phyloP scores from a whole-genome alignment of 2,329 filamentous ascomycete species.

The Whalleya microplaca region DNA sequence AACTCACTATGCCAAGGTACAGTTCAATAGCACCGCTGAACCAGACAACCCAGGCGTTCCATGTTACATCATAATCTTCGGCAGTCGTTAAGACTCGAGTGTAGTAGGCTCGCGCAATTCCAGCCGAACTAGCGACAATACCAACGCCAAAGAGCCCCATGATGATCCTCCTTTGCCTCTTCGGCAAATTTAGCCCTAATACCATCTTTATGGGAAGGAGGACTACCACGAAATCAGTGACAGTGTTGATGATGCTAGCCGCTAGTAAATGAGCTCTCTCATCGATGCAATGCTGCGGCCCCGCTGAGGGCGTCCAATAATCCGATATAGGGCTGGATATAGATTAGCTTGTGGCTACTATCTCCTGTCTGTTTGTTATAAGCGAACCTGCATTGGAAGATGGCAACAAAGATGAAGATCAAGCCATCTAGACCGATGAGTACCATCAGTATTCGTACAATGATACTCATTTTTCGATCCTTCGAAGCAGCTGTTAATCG shows the following conservation, averaged over 20 bases:
- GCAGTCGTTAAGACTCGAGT: conserved; percentile 36
- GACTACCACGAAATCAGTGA: conserved; percentile 61
- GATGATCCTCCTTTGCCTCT: conserved; percentile 50
- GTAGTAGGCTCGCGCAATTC: conserved; percentile 43
- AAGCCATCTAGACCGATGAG: conserved; percentile 38
- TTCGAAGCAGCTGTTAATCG: conserved; percentile 40
- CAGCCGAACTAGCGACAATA: conserved; percentile 48
- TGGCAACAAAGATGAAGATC: conserved; percentile 41
- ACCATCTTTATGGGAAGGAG: conserved; percentile 54
- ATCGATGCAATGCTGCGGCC: conserved; percentile 47
- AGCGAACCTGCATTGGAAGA: conserved; percentile 45
- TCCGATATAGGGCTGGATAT: conserved; percentile 40
- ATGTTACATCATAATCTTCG: conserved; percentile 39
- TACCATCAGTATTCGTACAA: conserved; percentile 35
- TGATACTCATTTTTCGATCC: conserved; percentile 34
- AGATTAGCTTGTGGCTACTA: neutral
- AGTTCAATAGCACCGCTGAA: conserved; percentile 44
- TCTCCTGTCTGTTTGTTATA: neutral
- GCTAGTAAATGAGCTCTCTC: conserved; percentile 55
- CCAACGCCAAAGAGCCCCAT: conserved; percentile 54
- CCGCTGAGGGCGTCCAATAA: conserved; percentile 42
- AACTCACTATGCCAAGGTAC: conserved; percentile 46
- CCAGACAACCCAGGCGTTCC: conserved; percentile 42
- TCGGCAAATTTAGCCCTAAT: conserved; percentile 48
- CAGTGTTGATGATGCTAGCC: conserved; percentile 62